Evolutionary conservation across 306 rosid species (phyloP), one percentile per base, ranked within the genome.

Genomic region (Quercus dentata): DNA sequence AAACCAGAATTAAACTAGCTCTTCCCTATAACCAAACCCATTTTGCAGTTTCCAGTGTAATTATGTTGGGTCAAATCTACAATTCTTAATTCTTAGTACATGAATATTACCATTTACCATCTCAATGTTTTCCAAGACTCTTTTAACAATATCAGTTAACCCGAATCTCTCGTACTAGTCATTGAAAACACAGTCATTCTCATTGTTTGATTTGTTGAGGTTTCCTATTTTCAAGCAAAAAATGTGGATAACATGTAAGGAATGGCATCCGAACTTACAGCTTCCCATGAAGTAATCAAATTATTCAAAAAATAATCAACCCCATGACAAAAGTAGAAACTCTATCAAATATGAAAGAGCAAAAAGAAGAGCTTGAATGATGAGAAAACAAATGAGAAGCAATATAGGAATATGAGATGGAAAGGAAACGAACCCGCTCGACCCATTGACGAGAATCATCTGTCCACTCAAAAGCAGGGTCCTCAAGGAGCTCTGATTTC

Each of bases 401-500:
- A 28, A 6, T 10, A 1, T 2, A 20, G 27, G 6, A 6, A 33
- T 2, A 19, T 13, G 54, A 9, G 21, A 61, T 30, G 54, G 19
- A 72, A 41, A 72, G 15, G 27, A 51, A 27, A 51, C 23, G 33
- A 81, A 91, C 97, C 90, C 84, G 83, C 10, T 91, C 91, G 30
- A 91, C 81, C 97, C 97, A 91, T 74, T 88, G 88, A 54, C 89
- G 90, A 82, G 98, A 83, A 56, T 78, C 91, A 5, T 85, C 89
- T 1, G 93, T 79, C 83, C 78, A 91, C 49, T 94, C 97, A 62
- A 94, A 94, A 52, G 94, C 90, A 33, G 97, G 90, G 82, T 94
- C 98, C 25, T 82, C 58, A 56, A 94, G 77, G 69, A 94, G 92
- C 81, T 94, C 97, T 5, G 87, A 84, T 79, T 93, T 93, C 68